Percentiles rank a stretch among this genome's conserved stretches.
Conservation (phyloP, 768 basidiomycete species). For the Auriscalpium microsporum region DNA sequence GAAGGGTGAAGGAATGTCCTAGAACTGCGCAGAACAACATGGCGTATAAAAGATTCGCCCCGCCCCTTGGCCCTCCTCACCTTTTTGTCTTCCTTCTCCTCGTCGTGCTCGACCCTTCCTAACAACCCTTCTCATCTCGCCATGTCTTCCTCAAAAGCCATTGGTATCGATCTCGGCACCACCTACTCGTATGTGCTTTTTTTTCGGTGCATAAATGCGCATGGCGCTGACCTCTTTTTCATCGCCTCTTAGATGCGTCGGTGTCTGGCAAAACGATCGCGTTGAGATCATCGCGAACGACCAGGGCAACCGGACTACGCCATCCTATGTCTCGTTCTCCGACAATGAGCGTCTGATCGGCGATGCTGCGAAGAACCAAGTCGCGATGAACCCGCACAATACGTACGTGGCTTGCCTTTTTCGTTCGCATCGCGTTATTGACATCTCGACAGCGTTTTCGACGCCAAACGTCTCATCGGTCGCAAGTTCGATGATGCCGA, state of each 20-base stretch:
- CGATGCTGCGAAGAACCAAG: constrained; percentile 98
- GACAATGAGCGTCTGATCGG: constrained; percentile 96
- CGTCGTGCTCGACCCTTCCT: constrained; percentile 10
- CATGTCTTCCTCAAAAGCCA: constrained; percentile 48
- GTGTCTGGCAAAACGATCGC: constrained; percentile 99
- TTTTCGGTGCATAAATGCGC: background rate
- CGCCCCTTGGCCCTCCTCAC: constrained; percentile 12
- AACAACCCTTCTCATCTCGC: constrained; percentile 1
- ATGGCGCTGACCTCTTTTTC: constrained; percentile 8
- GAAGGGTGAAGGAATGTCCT: constrained; percentile 17
- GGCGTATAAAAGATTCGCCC: constrained; percentile 15
- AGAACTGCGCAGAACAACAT: constrained; percentile 21
- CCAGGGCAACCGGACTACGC: constrained; percentile 92
- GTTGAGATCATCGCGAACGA: constrained; percentile 98
- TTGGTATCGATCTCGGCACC: constrained; percentile 87
- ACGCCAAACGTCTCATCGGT: constrained; percentile 96
- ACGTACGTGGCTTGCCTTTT: constrained; percentile 37
- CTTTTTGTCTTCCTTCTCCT: constrained; percentile 12
- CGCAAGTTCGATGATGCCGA: constrained; percentile 82
- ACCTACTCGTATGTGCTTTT: constrained; percentile 71
- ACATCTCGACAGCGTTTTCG: constrained; percentile 64
- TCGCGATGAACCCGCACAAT: constrained; percentile 97
- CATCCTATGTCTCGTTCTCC: constrained; percentile 93
- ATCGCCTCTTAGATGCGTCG: constrained; percentile 68
- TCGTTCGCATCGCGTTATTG: constrained; percentile 14